Evolutionary conservation across 2,329 filamentous ascomycete species (phyloP).

Genomic region (Xylariaceae sp.): DNA sequence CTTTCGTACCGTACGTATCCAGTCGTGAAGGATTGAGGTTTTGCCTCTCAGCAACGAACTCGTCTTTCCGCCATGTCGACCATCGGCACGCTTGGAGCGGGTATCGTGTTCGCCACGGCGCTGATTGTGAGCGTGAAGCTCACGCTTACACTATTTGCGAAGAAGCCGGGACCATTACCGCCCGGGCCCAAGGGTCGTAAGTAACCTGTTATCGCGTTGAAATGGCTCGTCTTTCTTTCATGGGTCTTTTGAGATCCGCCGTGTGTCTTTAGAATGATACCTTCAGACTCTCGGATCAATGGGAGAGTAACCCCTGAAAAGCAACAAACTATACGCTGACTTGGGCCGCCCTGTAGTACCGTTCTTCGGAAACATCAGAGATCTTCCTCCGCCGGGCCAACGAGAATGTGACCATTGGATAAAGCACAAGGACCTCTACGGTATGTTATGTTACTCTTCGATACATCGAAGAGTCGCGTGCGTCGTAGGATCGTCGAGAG

Average conservation of each 20-base stretch:
- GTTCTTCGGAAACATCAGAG: conserved; percentile 44
- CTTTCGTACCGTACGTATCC: too few species aligned
- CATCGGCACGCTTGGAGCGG: not conserved
- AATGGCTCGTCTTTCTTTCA: too few species aligned
- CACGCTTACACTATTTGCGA: not conserved
- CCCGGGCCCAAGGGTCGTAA: conserved; percentile 41
- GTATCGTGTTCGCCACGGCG: not conserved
- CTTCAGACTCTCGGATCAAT: too few species aligned
- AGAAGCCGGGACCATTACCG: conserved; percentile 30
- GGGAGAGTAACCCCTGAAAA: too few species aligned
- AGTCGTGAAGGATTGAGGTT: not conserved
- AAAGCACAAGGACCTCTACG: conserved; percentile 35
- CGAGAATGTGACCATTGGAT: conserved; percentile 39
- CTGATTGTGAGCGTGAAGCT: not conserved
- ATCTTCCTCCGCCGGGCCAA: conserved; percentile 37
- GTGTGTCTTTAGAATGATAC: too few species aligned
- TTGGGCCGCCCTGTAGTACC: conserved; percentile 23
- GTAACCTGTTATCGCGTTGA: not conserved
- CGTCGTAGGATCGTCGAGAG: not conserved
- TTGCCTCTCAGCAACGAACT: not conserved
- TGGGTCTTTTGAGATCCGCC: too few species aligned
- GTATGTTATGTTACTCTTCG: conserved; percentile 1
- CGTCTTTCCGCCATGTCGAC: not conserved
- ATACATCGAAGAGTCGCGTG: not conserved
- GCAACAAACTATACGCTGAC: not conserved